phyloP scores from a whole-genome alignment of 148 eudicot genomes.

The Chenopodium formosanum region DNA sequence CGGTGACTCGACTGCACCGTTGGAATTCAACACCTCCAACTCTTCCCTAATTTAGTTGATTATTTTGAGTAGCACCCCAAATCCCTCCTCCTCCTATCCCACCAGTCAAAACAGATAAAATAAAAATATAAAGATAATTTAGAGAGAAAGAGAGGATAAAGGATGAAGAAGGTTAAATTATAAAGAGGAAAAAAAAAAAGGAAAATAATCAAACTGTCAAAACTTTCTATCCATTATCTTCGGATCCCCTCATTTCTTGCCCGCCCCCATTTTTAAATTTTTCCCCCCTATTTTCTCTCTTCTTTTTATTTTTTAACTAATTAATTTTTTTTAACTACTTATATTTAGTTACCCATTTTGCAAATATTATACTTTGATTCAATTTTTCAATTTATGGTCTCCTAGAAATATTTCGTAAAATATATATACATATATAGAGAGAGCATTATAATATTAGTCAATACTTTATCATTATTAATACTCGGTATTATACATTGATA shows the following conservation, averaged over 20 bases:
- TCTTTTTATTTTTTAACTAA: not conserved
- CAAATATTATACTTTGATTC: no score
- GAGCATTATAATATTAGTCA: no score
- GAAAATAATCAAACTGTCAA: not conserved
- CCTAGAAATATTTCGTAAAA: no score
- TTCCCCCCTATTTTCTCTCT: conserved; percentile 11
- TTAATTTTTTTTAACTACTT: not conserved
- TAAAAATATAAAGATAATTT: not conserved
- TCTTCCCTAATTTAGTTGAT: conserved; percentile 9
- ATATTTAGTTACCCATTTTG: no score
- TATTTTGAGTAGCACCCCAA: not conserved
- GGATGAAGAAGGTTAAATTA: not conserved
- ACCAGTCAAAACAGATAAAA: not conserved
- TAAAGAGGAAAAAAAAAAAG: not conserved
- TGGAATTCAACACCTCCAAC: conserved; percentile 27
- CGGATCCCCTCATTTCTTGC: conserved; percentile 20
- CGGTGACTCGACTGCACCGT: conserved; percentile 14
- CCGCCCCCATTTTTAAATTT: conserved; percentile 20
- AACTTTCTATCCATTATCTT: conserved; percentile 9
- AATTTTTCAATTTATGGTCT: no score
- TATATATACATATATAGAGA: no score
- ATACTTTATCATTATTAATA: no score
- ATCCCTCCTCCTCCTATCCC: not conserved
- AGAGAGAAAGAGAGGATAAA: not conserved
- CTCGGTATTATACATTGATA: no score